These are phyloP conservation scores for Peltaster fructicola DNA, from an alignment of 2,329 filamentous ascomycete genomes.

Conservation along the genomic window DNA sequence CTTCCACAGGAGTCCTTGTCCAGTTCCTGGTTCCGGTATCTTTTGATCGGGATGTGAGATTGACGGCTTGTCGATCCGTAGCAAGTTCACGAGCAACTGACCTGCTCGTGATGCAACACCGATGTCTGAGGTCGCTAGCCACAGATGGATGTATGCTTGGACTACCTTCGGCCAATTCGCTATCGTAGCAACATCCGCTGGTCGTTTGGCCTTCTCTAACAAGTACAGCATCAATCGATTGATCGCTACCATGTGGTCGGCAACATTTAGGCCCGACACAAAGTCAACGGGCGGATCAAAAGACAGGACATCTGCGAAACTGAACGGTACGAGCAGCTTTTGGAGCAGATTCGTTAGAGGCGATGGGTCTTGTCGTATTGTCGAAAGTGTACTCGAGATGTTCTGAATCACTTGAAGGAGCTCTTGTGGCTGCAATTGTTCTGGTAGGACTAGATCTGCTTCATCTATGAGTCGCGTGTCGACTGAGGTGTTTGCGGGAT, in stretches of 20 bases:
- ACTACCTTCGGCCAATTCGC: slow-evolving; percentile 39
- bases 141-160: slow-evolving; percentile 36
- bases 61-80: slow-evolving; percentile 30
- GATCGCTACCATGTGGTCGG: slow-evolving; percentile 25
- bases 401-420: slow-evolving; percentile 23
- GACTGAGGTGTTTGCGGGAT: slow-evolving; percentile 26
- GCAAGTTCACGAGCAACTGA: slow-evolving; percentile 33
- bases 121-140: slow-evolving; percentile 38
- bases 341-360: slow-evolving; percentile 36
- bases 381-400: slow-evolving; percentile 33
- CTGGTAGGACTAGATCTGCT: slow-evolving; percentile 28
- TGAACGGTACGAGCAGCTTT: slow-evolving; percentile 31
- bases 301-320: slow-evolving; percentile 30
- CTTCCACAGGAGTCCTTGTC: slow-evolving; percentile 41
- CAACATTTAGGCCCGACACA: slow-evolving; percentile 34
- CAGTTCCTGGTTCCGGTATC: slow-evolving; percentile 12
- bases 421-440: slow-evolving; percentile 18
- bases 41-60: slow-evolving; percentile 9
- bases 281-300: slow-evolving; percentile 35
- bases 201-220: slow-evolving; percentile 36
- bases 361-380: slow-evolving; percentile 39
- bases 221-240: slow-evolving; percentile 39
- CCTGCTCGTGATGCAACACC: slow-evolving; percentile 37
- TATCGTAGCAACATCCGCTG: slow-evolving; percentile 39
- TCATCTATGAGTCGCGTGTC: slow-evolving; percentile 33